These are phyloP conservation scores for Collybia sordida DNA, from an alignment of 768 basidiomycete genomes.

Conservation along the genomic window DNA sequence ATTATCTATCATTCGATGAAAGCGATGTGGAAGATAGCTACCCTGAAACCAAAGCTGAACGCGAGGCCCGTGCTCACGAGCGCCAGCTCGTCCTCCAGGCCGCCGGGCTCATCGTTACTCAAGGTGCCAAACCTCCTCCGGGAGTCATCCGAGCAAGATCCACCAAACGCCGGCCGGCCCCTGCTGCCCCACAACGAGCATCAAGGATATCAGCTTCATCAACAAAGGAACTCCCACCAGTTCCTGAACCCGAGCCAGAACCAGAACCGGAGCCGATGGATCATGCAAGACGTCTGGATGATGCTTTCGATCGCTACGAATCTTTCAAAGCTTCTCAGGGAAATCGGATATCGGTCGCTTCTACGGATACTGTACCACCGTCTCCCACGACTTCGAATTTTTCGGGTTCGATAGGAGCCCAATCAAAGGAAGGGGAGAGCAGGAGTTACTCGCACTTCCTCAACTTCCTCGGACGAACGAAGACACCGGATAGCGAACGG, in stretches of 20 bases:
- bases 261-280: slow-evolving; percentile 26
- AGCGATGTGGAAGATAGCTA: slow-evolving; percentile 32
- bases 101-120: slow-evolving; percentile 79
- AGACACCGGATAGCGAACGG: slow-evolving; percentile 53
- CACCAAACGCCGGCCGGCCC: slow-evolving; percentile 41
- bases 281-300: slow-evolving; percentile 56
- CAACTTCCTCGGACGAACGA: slow-evolving; percentile 62
- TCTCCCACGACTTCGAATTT: slow-evolving; percentile 40
- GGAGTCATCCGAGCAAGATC: slow-evolving; percentile 32
- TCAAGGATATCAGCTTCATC: slow-evolving; percentile 22
- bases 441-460: slow-evolving; percentile 52
- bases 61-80: slow-evolving; percentile 67
- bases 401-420: slow-evolving; percentile 9
- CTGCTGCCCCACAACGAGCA: slow-evolving; percentile 43
- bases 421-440: slow-evolving; percentile 27
- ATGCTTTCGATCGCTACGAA: slow-evolving; percentile 90
- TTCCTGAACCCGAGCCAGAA: slow-evolving; percentile 34
- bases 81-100: slow-evolving; percentile 83
- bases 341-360: slow-evolving; percentile 63
- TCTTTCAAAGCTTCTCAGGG: slow-evolving; percentile 62
- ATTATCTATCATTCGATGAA: slow-evolving; percentile 38
- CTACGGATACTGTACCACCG: slow-evolving; percentile 44
- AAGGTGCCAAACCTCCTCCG: slow-evolving; percentile 52
- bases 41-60: slow-evolving; percentile 48
- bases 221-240: slow-evolving; percentile 54